These are phyloP conservation scores for Stephania yunnanensis DNA, from an alignment of 164 flowering plant species.

Conservation along the genomic window DNA sequence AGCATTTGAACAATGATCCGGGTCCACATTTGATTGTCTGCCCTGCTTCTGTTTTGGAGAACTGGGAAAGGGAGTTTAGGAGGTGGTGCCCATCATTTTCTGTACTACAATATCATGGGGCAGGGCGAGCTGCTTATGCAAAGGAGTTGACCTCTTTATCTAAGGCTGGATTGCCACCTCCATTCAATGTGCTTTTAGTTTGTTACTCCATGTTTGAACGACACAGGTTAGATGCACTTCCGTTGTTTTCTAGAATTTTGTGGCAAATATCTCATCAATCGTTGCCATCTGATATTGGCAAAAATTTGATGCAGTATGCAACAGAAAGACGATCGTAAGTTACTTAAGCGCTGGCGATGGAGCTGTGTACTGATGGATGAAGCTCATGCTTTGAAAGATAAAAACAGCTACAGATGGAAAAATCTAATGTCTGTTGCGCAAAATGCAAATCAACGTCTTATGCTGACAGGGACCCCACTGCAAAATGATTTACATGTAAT, in stretches of 20 bases:
- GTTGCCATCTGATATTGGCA: neutral
- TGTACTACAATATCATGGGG: constrained; percentile 79
- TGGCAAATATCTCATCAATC: neutral
- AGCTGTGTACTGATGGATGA: constrained; percentile 98
- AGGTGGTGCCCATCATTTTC: constrained; percentile 95
- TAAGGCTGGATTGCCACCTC: constrained; percentile 74
- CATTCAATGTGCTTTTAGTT: constrained; percentile 87
- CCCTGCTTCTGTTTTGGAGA: constrained; percentile 93
- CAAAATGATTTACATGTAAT: constrained; percentile 94
- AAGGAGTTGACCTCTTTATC: constrained; percentile 59
- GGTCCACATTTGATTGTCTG: constrained; percentile 97
- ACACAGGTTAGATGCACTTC: constrained; percentile 55
- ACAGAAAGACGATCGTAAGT: constrained; percentile 95
- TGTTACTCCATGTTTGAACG: constrained; percentile 95
- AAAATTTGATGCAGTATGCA: constrained; percentile 46
- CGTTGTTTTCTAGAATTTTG: neutral
- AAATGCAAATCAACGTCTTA: constrained; percentile 83
- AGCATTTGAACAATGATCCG: constrained; percentile 69
- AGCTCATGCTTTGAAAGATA: constrained; percentile 97
- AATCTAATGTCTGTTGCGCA: constrained; percentile 85
- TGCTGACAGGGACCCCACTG: constrained; percentile 96
- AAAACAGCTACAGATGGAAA: constrained; percentile 91
- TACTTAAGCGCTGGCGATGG: constrained; percentile 82
- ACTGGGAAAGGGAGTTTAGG: constrained; percentile 95
- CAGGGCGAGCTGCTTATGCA: constrained; percentile 59